Evolutionary conservation across 2,329 filamentous ascomycete species (phyloP), one percentile per base, ranked within the genome.

Genomic region (Coleophoma crateriformis): DNA sequence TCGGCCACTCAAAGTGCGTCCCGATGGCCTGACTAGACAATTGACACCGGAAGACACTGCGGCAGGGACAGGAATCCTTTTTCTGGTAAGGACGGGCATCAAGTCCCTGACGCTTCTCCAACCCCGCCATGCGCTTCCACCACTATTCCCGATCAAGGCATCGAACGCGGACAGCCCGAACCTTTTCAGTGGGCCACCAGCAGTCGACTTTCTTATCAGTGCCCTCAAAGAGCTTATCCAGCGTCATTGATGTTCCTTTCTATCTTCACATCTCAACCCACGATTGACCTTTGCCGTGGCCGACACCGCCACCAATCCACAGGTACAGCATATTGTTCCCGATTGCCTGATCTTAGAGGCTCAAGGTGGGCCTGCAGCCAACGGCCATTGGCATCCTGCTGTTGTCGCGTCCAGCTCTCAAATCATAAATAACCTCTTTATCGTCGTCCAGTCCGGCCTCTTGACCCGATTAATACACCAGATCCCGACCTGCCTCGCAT

Each of bases 391-490:
- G 15, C 35, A 38, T 38, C 19, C 15, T 20, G 51, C 14, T 47
- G 41, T 45, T 45, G 17, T 27, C 27, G 6, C 7, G 33, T 43
- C 43, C 35, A 58, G 46, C 54, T 54, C 53, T 49, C 45, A 52
- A 22, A 52, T 38, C 51, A 52, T 50, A 27, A 44, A 38, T 43
- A 43, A 48, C 14, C 32, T 33, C 17, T 44, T 54, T 49, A 54
- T 57, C 51, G 45, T 52, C 47, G 47, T 40, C 51, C 35, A n/a
- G 41, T 11, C 41, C 41, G 19, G 19, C 13, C 19, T 52, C 52
- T 53, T 54, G 54, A 56, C 60, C 56, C 54, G 50, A 63, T 64
- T 60, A 54, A 59, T 60, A 62, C 54, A 59, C 47, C 34, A 51
- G 54, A 53, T 64, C 60, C 60, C 58, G 57, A 53, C 17, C 37